A percentile compares a stretch with the other conserved stretches of the same genome.
phyloP scores from a whole-genome alignment of 768 basidiomycete genomes.

The Rickenella mellea region DNA sequence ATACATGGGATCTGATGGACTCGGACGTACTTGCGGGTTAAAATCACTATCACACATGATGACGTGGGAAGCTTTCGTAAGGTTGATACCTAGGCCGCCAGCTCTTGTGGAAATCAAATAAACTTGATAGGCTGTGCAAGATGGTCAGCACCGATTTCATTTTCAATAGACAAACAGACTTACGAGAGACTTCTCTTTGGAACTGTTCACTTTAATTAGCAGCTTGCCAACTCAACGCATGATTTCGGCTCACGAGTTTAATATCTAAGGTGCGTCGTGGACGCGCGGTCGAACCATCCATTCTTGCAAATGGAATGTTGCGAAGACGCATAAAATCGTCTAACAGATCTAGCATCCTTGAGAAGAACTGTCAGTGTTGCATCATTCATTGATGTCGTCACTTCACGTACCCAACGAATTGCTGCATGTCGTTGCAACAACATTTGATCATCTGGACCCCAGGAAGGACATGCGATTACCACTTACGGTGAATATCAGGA shows the following conservation, averaged over 20 bases:
- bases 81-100: slow-evolving; percentile 88
- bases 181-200: slow-evolving; percentile 49
- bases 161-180: slow-evolving; percentile 10
- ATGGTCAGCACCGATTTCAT: neutral
- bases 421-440: too few species aligned
- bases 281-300: slow-evolving; percentile 46
- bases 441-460: too few species aligned
- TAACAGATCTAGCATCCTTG: slow-evolving; percentile 57
- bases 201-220: slow-evolving; percentile 25
- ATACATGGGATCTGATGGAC: slow-evolving; percentile 24
- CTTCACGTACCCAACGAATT: too few species aligned
- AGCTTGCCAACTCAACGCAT: neutral
- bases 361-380: slow-evolving; percentile 6
- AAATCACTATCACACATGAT: slow-evolving; percentile 90
- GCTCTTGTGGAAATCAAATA: slow-evolving; percentile 66
- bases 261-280: slow-evolving; percentile 51
- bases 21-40: slow-evolving; percentile 37
- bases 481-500: slow-evolving; percentile 60
- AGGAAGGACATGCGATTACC: too few species aligned
- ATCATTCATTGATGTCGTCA: too few species aligned
- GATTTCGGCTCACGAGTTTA: slow-evolving; percentile 30
- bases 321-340: slow-evolving; percentile 60
- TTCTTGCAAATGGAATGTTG: slow-evolving; percentile 46
- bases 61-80: slow-evolving; percentile 97
- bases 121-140: slow-evolving; percentile 43